A percentile compares a stretch with the other conserved stretches of the same genome.
phyloP scores from a whole-genome alignment of 208 protist genomes.

The Tritrichomonas musculus region DNA sequence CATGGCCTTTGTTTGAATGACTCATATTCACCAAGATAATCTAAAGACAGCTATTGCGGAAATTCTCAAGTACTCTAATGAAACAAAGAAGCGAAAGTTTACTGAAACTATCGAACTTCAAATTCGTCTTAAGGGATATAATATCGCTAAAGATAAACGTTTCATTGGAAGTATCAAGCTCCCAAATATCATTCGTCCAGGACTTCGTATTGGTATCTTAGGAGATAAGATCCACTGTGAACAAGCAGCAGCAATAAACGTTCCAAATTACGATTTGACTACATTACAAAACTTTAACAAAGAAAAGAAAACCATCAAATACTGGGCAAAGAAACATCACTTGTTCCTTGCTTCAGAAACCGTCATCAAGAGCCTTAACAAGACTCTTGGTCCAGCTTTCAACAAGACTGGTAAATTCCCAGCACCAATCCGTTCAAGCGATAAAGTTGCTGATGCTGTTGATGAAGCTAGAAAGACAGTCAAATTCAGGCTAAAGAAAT shows the following conservation, averaged over 20 bases:
- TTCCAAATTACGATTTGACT: conserved; percentile 4
- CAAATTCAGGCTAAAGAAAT: conserved; percentile 10
- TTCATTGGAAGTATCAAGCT: conserved; percentile 90
- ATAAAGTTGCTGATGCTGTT: neutral
- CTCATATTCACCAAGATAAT: conserved; percentile 2
- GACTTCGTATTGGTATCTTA: conserved; percentile 74
- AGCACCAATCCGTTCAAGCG: conserved; percentile 10
- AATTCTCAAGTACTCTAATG: conserved; percentile 37
- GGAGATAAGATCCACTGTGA: conserved; percentile 88
- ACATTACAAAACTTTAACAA: conserved; percentile 5
- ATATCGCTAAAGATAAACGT: conserved; percentile 97
- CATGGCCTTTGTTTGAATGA: neutral
- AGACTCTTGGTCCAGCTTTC: no score
- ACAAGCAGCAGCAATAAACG: conserved; percentile 68
- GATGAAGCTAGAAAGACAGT: neutral
- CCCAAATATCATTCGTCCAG: conserved; percentile 73
- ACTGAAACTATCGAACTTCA: conserved; percentile 95
- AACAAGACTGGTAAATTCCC: conserved; percentile 9
- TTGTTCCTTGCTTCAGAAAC: no score
- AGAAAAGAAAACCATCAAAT: conserved; percentile 38
- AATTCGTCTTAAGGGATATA: conserved; percentile 98
- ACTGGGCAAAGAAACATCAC: no score
- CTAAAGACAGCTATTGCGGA: neutral
- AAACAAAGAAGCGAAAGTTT: conserved; percentile 75
- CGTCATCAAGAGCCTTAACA: no score